Percentiles rank a stretch among this genome's conserved stretches.
Evolutionary conservation across 1,139 yeast genomes (phyloP).

Genomic region (Suhomyces chickasaworum): DNA sequence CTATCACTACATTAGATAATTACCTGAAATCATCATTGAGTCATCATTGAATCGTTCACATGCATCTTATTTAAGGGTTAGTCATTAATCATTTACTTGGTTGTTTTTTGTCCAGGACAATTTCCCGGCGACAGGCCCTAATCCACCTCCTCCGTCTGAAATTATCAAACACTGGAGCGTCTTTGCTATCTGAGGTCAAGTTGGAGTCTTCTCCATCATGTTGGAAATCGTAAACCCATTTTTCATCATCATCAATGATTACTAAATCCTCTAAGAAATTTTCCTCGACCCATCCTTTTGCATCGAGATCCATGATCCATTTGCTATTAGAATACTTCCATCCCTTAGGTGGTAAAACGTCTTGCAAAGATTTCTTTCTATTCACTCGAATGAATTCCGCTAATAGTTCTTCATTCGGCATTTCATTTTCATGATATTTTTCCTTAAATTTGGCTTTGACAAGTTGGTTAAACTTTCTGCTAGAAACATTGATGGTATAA

Average conservation of each 20-base stretch:
- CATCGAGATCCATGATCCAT: conserved; percentile 66
- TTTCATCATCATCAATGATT: conserved; percentile 64
- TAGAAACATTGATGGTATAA: conserved; percentile 46
- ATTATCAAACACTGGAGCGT: not conserved
- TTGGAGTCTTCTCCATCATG: conserved; percentile 2
- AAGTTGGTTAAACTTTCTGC: conserved; percentile 21
- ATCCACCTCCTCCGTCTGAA: conserved; percentile 58
- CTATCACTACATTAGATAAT: too few relatives aligned
- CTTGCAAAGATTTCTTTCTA: conserved; percentile 26
- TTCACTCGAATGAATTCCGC: conserved; percentile 13
- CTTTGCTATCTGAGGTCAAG: not conserved
- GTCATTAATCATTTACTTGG: not conserved
- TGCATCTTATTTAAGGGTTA: not conserved
- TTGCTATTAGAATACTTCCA: conserved; percentile 52
- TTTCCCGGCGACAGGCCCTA: conserved; percentile 34
- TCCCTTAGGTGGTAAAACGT: conserved; percentile 56
- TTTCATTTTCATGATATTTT: conserved; percentile 9
- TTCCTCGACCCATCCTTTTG: conserved; percentile 56
- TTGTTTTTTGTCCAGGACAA: conserved; percentile 3
- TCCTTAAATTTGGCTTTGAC: conserved; percentile 12
- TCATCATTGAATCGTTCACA: not conserved
- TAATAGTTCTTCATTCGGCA: conserved; percentile 1
- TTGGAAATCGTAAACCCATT: conserved; percentile 71
- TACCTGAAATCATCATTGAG: not conserved
- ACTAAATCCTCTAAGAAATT: conserved; percentile 56